Percentiles rank a stretch among this genome's conserved stretches.
phyloP scores from a whole-genome alignment of 2,329 filamentous ascomycete genomes.

The Botrytis pseudocinerea region DNA sequence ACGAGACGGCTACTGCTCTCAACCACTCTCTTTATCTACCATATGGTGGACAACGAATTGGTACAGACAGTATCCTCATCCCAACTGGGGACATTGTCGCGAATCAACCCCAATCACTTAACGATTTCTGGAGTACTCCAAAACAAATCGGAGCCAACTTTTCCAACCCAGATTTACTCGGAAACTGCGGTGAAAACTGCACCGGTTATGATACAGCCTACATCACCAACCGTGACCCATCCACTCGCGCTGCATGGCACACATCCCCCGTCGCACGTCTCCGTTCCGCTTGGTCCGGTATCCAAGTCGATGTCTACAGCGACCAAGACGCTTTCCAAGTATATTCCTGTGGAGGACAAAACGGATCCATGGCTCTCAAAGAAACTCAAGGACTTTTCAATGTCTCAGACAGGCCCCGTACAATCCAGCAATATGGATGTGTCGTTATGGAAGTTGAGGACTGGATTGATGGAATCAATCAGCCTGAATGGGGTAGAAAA shows the following conservation, averaged over 20 bases:
- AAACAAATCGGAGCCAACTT: constrained; percentile 78
- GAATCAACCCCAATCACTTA: constrained; percentile 66
- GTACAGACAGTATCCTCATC: constrained; percentile 68
- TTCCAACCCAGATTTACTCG: constrained; percentile 58
- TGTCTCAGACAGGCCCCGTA: constrained; percentile 55
- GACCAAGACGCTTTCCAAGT: constrained; percentile 89
- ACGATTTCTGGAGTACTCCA: constrained; percentile 79
- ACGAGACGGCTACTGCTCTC: constrained; percentile 62
- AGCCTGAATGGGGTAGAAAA: constrained; percentile 81
- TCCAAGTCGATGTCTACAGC: constrained; percentile 75
- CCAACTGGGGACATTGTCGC: constrained; percentile 75
- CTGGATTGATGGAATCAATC: constrained; percentile 91
- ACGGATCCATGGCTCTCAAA: constrained; percentile 70
- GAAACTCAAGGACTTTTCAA: constrained; percentile 65
- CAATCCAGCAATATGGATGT: constrained; percentile 76
- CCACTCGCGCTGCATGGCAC: constrained; percentile 64
- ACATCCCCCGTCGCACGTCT: constrained; percentile 64
- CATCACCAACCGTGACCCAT: constrained; percentile 62
- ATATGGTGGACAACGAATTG: constrained; percentile 69
- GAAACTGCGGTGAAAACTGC: constrained; percentile 80
- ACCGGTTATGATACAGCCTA: constrained; percentile 79
- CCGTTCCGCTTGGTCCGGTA: constrained; percentile 74
- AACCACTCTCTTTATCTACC: constrained; percentile 75
- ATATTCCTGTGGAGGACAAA: constrained; percentile 77
- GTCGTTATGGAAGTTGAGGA: constrained; percentile 90